Evolutionary conservation across 345 rosid genomes (phyloP), one percentile per base, ranked within the genome.

Genomic region (Abelmoschus esculentus): DNA sequence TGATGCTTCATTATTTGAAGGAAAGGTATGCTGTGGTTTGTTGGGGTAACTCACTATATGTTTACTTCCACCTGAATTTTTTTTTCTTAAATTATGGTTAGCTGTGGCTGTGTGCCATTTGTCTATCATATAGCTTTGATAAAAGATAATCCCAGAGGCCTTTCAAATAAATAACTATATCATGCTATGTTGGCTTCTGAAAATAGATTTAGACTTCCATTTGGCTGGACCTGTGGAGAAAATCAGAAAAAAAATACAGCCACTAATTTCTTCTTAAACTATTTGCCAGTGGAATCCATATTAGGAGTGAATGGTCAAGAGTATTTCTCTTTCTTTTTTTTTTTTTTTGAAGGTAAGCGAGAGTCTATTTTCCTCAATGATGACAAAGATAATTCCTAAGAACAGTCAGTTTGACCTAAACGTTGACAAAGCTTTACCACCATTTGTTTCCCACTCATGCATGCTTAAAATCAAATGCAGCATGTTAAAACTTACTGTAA

Each of bases 1-100:
- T 82, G 97, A 90, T 82, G 92, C 92, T 73, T 90, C 97, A 6
- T 73, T 90, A 50, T 84, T 90, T 78, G 96, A 88, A 84, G 96
- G 96, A 49, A 49, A 49, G 54, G 54, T 49, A 49, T 49, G 54
- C 0, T 49, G 54, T 82, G 90, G 86, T 74, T 90, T 93, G 3
- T 74, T 88, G 60, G 81, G 15, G 42, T 28, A 64, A 66, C 70
- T 49, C 5, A 31, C 15, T 14, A n/a, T 13, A 56, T 26, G 10
- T 7, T 58, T 42, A 42, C 52, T 44, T 34, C 4, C 49, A 10
- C 12, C 5, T 34, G 13, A 12, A 47, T 6, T 34, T 53, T 10
- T 53, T 10, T 31, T 31, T 67, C 58, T 49, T 47, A 49, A 15
- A 7, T 8, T 49, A 15, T 28, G 14, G 57, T 47, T 47, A 28